Evolutionary conservation across 495 filamentous ascomycete species (phyloP).

Genomic region (Penicillium verhagenii): DNA sequence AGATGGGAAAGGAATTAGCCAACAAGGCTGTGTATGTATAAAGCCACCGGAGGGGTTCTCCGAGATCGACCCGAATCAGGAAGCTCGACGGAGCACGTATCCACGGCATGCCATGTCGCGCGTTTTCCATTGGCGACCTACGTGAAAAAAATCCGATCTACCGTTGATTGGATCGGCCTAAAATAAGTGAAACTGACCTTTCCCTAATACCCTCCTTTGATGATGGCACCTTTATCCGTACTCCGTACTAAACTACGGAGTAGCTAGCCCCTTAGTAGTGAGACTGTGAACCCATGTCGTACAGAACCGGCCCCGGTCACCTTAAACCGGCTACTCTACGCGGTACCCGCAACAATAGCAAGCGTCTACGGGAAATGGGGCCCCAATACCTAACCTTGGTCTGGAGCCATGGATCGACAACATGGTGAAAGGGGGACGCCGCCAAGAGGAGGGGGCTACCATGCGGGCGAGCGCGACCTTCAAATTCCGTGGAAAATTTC

Average conservation of each 20-base stretch:
- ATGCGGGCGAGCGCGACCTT: background rate
- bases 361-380: background rate
- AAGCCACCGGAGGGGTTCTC: slow-evolving; percentile 14
- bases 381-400: background rate
- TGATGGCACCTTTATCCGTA: no score
- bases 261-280: no score
- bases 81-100: slow-evolving; percentile 23
- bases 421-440: background rate
- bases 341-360: background rate
- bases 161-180: background rate
- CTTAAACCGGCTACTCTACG: slow-evolving; percentile 15
- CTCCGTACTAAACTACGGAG: no score
- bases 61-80: slow-evolving; percentile 33
- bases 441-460: background rate
- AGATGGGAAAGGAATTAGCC: background rate
- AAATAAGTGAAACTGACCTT: background rate
- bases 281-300: background rate
- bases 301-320: background rate
- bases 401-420: background rate
- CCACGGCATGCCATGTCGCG: slow-evolving; percentile 14
- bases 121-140: slow-evolving; percentile 16
- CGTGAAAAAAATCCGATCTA: background rate
- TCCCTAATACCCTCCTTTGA: background rate
- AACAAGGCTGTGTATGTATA: background rate
- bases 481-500: background rate